Evolutionary conservation across 2,329 filamentous ascomycete species (phyloP).

Genomic region (Fusarium subglutinans): DNA sequence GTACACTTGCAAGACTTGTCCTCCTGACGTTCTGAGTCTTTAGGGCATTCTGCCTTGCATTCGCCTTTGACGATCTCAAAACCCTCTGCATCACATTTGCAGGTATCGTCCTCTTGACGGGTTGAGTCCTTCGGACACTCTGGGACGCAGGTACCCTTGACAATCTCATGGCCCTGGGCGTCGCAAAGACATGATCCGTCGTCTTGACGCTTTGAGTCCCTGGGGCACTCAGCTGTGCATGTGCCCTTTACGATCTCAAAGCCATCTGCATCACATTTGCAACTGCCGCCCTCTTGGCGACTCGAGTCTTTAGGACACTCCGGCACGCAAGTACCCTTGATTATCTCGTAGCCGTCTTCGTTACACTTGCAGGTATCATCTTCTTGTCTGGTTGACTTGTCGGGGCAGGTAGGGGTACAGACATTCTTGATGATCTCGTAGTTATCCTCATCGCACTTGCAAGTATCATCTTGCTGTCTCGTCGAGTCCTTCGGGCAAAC

Average conservation of each 20-base stretch:
- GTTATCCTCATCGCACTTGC: background rate
- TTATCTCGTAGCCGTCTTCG: background rate
- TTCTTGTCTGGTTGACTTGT: background rate
- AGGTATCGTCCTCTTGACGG: background rate
- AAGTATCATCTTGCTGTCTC: rapidly evolving
- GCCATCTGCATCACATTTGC: background rate
- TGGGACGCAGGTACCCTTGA: rapidly evolving
- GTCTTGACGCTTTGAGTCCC: rapidly evolving
- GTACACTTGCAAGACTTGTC: background rate
- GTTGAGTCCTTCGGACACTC: background rate
- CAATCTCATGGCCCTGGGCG: background rate
- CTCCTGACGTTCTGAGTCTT: background rate
- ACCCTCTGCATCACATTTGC: background rate
- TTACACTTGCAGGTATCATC: background rate
- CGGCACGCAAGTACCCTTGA: background rate
- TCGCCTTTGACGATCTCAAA: background rate
- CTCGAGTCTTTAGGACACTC: background rate
- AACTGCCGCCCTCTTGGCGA: background rate
- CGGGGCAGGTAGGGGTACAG: rapidly evolving
- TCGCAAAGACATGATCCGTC: background rate
- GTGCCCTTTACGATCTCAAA: background rate
- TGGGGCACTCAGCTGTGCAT: background rate
- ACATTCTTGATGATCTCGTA: background rate
- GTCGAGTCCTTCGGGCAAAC: background rate
- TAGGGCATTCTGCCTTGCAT: background rate